These are phyloP conservation scores for Xylaria polymorpha DNA, from an alignment of 2,329 filamentous ascomycete species.

Conservation along the genomic window DNA sequence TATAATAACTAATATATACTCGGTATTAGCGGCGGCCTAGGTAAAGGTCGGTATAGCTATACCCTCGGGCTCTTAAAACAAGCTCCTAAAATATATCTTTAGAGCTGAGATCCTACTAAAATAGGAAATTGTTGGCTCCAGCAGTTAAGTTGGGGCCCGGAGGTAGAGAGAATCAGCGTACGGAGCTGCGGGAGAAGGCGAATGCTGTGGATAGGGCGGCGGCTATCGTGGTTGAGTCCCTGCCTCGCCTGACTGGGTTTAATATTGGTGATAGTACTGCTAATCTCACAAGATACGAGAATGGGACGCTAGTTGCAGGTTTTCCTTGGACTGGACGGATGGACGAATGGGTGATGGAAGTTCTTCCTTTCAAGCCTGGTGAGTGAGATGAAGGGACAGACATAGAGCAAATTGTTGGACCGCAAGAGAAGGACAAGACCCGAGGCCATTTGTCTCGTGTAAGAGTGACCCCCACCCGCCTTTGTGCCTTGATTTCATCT, in stretches of 20 bases:
- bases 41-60: too few species aligned
- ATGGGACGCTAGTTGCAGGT: slow-evolving; percentile 20
- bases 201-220: slow-evolving; percentile 19
- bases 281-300: slow-evolving; percentile 28
- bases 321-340: slow-evolving; percentile 33
- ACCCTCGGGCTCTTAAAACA: too few species aligned
- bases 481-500: neutral
- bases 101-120: too few species aligned
- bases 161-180: slow-evolving; percentile 1
- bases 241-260: slow-evolving; percentile 28
- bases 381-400: neutral
- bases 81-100: too few species aligned
- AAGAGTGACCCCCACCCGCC: neutral
- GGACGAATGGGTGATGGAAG: slow-evolving; percentile 24
- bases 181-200: neutral
- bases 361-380: slow-evolving; percentile 1
- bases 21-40: too few species aligned
- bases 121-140: too few species aligned
- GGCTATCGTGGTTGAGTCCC: slow-evolving; percentile 5
- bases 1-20: too few species aligned
- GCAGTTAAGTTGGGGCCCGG: too few species aligned
- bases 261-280: slow-evolving; percentile 4
- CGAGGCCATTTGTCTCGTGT: neutral
- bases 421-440: neutral
- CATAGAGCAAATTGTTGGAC: neutral